These are phyloP conservation scores for Tolypocladium ophioglossoides DNA, from an alignment of 2,329 filamentous ascomycete species.

Conservation along the genomic window DNA sequence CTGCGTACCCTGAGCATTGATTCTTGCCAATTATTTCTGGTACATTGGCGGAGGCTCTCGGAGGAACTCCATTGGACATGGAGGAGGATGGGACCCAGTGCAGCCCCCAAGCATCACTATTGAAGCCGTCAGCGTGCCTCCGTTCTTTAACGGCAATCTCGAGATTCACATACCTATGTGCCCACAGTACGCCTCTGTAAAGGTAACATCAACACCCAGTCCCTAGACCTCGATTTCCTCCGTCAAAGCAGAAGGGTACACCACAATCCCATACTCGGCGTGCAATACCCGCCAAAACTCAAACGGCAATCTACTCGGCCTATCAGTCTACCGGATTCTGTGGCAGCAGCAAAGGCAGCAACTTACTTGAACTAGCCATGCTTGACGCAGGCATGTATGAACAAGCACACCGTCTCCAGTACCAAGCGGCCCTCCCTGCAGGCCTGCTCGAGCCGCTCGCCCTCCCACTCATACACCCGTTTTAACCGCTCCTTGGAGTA, in stretches of 20 bases:
- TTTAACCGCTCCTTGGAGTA: slow-evolving; percentile 23
- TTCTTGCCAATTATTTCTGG: slow-evolving; percentile 2
- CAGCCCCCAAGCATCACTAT: slow-evolving; percentile 25
- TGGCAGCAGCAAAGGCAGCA: not conserved
- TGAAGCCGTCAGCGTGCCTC: not conserved
- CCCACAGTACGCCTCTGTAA: slow-evolving; percentile 24
- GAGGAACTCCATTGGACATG: slow-evolving; percentile 26
- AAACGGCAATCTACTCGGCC: slow-evolving; percentile 18
- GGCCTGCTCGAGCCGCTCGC: slow-evolving; percentile 21
- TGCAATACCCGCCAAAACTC: slow-evolving; percentile 28
- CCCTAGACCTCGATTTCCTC: slow-evolving; percentile 22
- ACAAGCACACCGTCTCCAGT: slow-evolving; percentile 28
- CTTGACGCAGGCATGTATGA: slow-evolving; percentile 27
- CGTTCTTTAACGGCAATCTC: not conserved
- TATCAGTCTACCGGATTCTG: not conserved
- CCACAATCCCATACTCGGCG: slow-evolving; percentile 27
- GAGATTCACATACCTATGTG: slow-evolving; percentile 20
- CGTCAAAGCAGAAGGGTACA: slow-evolving; percentile 27
- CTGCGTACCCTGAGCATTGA: no score
- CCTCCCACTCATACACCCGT: slow-evolving; percentile 19
- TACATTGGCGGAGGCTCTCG: slow-evolving; percentile 26
- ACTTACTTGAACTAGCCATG: slow-evolving; percentile 24
- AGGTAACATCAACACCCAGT: slow-evolving; percentile 22
- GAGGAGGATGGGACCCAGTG: slow-evolving; percentile 17
- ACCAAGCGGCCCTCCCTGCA: slow-evolving; percentile 21